A percentile compares a stretch with the other conserved stretches of the same genome.
These are phyloP conservation scores for Phoma sp. DNA, from an alignment of 2,329 filamentous ascomycete species.

Conservation along the genomic window DNA sequence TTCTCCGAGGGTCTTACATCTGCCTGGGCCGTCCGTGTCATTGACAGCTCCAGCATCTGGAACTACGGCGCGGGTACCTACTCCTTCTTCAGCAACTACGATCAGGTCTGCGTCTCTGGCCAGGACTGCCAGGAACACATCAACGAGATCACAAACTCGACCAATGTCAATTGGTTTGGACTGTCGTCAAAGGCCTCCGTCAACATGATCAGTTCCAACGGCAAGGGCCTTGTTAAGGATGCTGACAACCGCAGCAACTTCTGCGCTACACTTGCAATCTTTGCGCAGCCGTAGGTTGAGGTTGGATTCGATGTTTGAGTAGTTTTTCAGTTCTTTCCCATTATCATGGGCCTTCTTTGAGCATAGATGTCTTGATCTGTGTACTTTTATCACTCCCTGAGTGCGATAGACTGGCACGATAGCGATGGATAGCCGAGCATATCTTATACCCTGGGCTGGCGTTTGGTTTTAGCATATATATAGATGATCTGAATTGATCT, in stretches of 20 bases:
- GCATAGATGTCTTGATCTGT: slow-evolving; percentile 3
- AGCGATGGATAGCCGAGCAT: slow-evolving; percentile 15
- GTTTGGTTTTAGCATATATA: slow-evolving; percentile 10
- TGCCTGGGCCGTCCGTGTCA: slow-evolving; percentile 56
- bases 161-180: slow-evolving; percentile 56
- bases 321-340: slow-evolving; percentile 32
- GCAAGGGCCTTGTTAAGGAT: slow-evolving; percentile 48
- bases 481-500: slow-evolving; percentile 14
- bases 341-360: slow-evolving; percentile 14
- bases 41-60: slow-evolving; percentile 52
- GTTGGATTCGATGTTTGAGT: slow-evolving; percentile 24
- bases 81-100: slow-evolving; percentile 67
- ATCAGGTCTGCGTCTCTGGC: slow-evolving; percentile 55
- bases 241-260: slow-evolving; percentile 58
- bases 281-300: slow-evolving; percentile 26
- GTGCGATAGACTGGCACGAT: slow-evolving; percentile 5
- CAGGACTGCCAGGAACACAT: slow-evolving; percentile 62
- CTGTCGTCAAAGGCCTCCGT: slow-evolving; percentile 58
- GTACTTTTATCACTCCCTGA: slow-evolving; percentile 2
- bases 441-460: slow-evolving; percentile 21
- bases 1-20: slow-evolving; percentile 50
- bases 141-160: slow-evolving; percentile 53
- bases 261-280: slow-evolving; percentile 56
- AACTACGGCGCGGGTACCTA: slow-evolving; percentile 61
- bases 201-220: slow-evolving; percentile 56